Base-by-base conservation (phyloP, 176 grass and related monocot genomes). In the Hyparrhenia diplandra region DNA sequence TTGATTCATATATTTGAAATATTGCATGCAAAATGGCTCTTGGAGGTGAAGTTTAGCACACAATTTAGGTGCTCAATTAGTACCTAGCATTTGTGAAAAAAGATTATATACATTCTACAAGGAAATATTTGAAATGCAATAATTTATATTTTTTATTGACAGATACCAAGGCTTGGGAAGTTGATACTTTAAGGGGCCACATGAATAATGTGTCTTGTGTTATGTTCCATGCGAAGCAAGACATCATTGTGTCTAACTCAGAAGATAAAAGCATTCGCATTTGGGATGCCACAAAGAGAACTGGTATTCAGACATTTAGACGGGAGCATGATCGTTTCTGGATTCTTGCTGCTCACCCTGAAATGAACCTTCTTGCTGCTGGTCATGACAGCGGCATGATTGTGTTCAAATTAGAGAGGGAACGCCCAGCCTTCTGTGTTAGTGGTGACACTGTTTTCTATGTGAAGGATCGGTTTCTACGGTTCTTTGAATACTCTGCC, bases 151-250 rank as follows among this genome's bases (percentile, higher is more conserved):
- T 85, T n/a, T 69, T 75, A 55, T 81, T 12, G 54, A 87, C 88
- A 98, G 96, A 98, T 62, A 93, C 90, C 8, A 98, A 98, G 84
- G 96, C 96, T 76, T 98, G 96, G 96, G 96, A 98, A 83, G 96
- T 98, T 27, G 96, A 98, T 85, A 98, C 96, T 81, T 85, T 98
- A 67, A 88, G 96, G 73, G 96, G 96, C 0, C 96, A 98, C 88
- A 95, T 98, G 96, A 98, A 93, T 85, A 98, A 98, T 23, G 96
- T 98, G 58, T 98, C 96, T 6, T 98, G 92, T 0, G 96, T 98
- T 41, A 89, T 98, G 92, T 98, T 98, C 90, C 96, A 98, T 80
- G 92, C 88, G 0, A 98, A 95, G 88, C 92, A 98, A 79, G 96
- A 98, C 71, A 95, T 98, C 24, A 98, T 98, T 6, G 92, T 98